Evolutionary conservation across 2,329 filamentous ascomycete genomes (phyloP).

Genomic region (Aspergillus sergii): DNA sequence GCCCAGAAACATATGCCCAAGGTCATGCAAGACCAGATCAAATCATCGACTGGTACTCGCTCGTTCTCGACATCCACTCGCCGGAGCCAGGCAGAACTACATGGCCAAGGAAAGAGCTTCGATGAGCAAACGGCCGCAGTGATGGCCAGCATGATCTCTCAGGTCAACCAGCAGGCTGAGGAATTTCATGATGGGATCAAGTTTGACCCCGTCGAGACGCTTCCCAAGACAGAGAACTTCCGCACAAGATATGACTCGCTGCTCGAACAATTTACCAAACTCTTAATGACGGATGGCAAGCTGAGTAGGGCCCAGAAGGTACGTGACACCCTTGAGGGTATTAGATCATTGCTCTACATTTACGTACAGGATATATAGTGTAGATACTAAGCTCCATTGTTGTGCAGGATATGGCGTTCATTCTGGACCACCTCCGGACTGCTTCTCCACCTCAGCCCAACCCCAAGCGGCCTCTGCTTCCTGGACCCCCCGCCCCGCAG

Average conservation of each 20-base stretch:
- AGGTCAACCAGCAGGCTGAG: slow-evolving; percentile 35
- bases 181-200: slow-evolving; percentile 65
- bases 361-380: not conserved
- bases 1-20: slow-evolving; percentile 65
- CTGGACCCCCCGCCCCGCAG: slow-evolving; percentile 75
- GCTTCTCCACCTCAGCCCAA: slow-evolving; percentile 76
- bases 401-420: slow-evolving; percentile 75
- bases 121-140: slow-evolving; percentile 36
- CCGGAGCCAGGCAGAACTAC: slow-evolving; percentile 35
- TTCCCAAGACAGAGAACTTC: slow-evolving; percentile 65
- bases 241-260: slow-evolving; percentile 85
- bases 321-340: slow-evolving; percentile 23
- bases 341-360: not conserved
- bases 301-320: slow-evolving; percentile 87
- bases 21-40: slow-evolving; percentile 64
- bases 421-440: slow-evolving; percentile 82
- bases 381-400: not conserved
- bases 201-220: slow-evolving; percentile 71
- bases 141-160: slow-evolving; percentile 40
- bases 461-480: slow-evolving; percentile 59
- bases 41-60: slow-evolving; percentile 49
- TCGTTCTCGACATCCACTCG: slow-evolving; percentile 61
- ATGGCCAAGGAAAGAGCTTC: slow-evolving; percentile 20
- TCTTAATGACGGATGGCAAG: slow-evolving; percentile 91
- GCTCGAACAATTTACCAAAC: slow-evolving; percentile 81